Percentiles rank a stretch among this genome's conserved stretches.
These are phyloP conservation scores for Akanthomyces dipterigenus DNA, from an alignment of 2,329 filamentous ascomycete genomes.

Conservation along the genomic window DNA sequence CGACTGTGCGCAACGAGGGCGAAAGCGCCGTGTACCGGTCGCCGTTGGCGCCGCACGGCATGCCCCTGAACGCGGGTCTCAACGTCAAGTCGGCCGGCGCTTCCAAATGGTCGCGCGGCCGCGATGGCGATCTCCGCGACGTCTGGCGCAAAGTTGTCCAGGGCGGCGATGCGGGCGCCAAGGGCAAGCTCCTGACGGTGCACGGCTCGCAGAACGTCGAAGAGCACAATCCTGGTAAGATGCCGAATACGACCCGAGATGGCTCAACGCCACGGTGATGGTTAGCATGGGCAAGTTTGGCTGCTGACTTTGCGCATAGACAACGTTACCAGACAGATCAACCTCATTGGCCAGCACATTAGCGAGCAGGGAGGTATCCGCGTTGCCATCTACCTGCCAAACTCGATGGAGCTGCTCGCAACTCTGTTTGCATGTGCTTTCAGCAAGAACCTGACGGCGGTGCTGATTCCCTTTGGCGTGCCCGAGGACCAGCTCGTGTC, in stretches of 20 bases:
- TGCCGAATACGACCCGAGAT: not conserved
- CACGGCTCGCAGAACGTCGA: conserved; percentile 67
- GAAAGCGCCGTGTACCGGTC: conserved; percentile 83
- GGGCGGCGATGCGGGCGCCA: conserved; percentile 58
- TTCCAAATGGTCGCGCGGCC: conserved; percentile 75
- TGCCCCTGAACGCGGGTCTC: conserved; percentile 68
- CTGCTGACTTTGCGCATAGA: conserved; percentile 32
- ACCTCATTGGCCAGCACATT: conserved; percentile 72
- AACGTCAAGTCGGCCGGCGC: conserved; percentile 75
- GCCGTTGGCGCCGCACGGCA: conserved; percentile 78
- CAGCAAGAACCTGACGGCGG: conserved; percentile 70
- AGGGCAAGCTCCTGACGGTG: conserved; percentile 71
- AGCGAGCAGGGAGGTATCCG: conserved; percentile 64
- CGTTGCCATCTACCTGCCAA: conserved; percentile 85
- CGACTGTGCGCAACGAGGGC: conserved; percentile 72
- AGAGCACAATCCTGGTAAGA: conserved; percentile 60
- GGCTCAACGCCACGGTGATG: too few relatives aligned
- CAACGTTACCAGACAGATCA: conserved; percentile 78
- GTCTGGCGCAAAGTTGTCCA: conserved; percentile 72
- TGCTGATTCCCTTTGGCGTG: conserved; percentile 79
- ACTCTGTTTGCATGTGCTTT: conserved; percentile 85
- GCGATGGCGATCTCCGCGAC: conserved; percentile 84
- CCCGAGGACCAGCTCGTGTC: conserved; percentile 60
- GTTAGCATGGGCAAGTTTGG: not conserved
- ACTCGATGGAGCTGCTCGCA: conserved; percentile 81